Evolutionary conservation across 1,139 yeast species (phyloP), one percentile per base, ranked within the genome.

Genomic region (Sporopachydermia cereana): DNA sequence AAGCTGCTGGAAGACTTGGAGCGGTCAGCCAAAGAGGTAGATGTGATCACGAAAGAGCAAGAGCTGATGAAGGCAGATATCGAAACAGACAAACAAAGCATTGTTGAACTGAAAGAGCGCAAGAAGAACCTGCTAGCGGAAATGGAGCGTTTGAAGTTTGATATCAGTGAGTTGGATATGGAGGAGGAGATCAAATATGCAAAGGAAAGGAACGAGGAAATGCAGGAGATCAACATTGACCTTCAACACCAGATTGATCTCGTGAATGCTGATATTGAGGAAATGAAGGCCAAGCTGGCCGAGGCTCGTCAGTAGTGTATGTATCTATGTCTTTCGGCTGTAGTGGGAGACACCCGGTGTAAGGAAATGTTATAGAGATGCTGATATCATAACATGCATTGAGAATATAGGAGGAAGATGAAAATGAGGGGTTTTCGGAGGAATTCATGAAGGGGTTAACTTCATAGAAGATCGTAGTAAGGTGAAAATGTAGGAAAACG

Each of bases 161-260:
- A 34, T 16, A 34, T 34, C 22, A 34, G 39, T 34, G 39, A 34
- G 17, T 34, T 34, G 17, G 39, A 34, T 34, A 34, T 34, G 39
- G 39, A 34, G n/a, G 39, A 34, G 22, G 39, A 34, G 39, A 34
- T 34, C 22, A 34, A 34, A 21, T 16, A 34, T 34, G 39, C 39
- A 12, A 34, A 34, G 9, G 39, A 34, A 21, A 5, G 39, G 22
- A 34, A 34, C n/a, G 39, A 5, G 7, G 22, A 34, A 20, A 34
- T 34, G 18, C 9, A 34, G 22, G 39, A n/a, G n/a, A n/a, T 34
- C 20, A 34, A 34, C 17, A 34, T 34, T 21, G 39, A 34, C 17
- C 17, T 34, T 12, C 39, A 34, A 21, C 5, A 34, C 22, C 39
- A 34, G 22, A 7, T 34, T 5, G 39, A 34, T 34, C 17, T 34